Conservation (phyloP, 768 basidiomycete genomes). For the Pulveroboletus sp. region DNA sequence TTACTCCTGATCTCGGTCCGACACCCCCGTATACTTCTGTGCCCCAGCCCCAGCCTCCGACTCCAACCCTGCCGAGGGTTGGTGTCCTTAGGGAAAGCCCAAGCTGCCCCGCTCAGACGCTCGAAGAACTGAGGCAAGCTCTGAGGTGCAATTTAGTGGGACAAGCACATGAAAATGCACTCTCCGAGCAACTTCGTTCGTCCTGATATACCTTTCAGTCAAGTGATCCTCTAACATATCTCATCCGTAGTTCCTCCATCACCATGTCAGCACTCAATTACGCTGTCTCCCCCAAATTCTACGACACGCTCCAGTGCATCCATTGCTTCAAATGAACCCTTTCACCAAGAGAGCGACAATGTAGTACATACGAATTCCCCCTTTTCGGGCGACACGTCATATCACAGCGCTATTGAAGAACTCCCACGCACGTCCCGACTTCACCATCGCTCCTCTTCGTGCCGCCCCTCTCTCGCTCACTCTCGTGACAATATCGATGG, state of each 20-base stretch:
- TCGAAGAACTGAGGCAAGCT: slow-evolving; percentile 23
- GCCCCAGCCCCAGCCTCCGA: not conserved
- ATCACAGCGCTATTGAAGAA: slow-evolving; percentile 37
- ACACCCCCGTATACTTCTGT: slow-evolving; percentile 24
- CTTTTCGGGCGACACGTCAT: not conserved
- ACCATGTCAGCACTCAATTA: not conserved
- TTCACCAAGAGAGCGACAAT: slow-evolving; percentile 1
- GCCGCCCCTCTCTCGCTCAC: not conserved
- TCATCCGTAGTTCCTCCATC: not conserved
- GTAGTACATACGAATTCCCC: not conserved
- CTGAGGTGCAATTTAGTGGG: slow-evolving; percentile 8
- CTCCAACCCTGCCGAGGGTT: not conserved
- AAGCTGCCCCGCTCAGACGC: slow-evolving; percentile 12
- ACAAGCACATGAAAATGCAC: not conserved
- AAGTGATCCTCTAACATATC: not conserved
- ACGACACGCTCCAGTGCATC: slow-evolving; percentile 3
- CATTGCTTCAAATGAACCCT: slow-evolving; percentile 3
- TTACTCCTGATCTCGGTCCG: slow-evolving; percentile 15
- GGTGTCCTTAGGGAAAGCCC: slow-evolving; percentile 2
- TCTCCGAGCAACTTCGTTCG: not conserved
- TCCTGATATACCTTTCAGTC: not conserved
- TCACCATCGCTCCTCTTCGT: not conserved
- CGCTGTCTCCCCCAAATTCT: not conserved
- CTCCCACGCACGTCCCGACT: not conserved
- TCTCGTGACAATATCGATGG: slow-evolving; percentile 3